Base-by-base conservation (phyloP, 441 rosid genomes). In the Populus trichocarpa region DNA sequence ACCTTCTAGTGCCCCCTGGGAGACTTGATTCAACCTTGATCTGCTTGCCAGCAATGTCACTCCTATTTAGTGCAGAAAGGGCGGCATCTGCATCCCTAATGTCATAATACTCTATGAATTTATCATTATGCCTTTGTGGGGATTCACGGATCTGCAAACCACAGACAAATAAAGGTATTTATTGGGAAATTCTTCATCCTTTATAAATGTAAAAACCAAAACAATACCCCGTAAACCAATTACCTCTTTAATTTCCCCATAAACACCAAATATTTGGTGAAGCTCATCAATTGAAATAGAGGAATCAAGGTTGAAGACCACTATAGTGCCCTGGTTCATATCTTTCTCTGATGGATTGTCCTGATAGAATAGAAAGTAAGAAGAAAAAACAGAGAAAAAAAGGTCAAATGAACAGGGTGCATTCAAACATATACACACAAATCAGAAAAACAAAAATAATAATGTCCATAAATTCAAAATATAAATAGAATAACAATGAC, bases 201-300 rank as follows among this genome's bases (percentile, higher is more conserved):
- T 57, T 28, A 28, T 28, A 28, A 28, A 71, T 46, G 26, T 26
- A 57, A 81, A 72, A 53, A 40, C 16, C 35, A 81, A 67, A 81
- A 71, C 81, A 46, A 35, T 67, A 68, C 25, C 70, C 59, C 38
- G 65, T 26, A 76, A 69, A 70, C 69, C 59, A 77, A 69, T 75
- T 76, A 89, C 92, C 81, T 87, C 89, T 79, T 87, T 87, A 77
- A 90, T 86, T 81, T 90, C 90, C 76, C 94, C 94, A 68, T 86
- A 87, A 74, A 71, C 84, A 79, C 89, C 89, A 80, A 90, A 90
- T 66, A 89, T 89, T 67, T 81, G 88, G 77, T 40, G 86, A 78
- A 90, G 89, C 80, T 86, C 87, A 36, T 89, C 92, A 66, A 75
- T 83, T 78, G 94, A 85, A 82, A 89, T 85, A 81, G 92, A 86